phyloP scores from a whole-genome alignment of 176 grass and related monocot genomes.

The Coix lacrymajobi region DNA sequence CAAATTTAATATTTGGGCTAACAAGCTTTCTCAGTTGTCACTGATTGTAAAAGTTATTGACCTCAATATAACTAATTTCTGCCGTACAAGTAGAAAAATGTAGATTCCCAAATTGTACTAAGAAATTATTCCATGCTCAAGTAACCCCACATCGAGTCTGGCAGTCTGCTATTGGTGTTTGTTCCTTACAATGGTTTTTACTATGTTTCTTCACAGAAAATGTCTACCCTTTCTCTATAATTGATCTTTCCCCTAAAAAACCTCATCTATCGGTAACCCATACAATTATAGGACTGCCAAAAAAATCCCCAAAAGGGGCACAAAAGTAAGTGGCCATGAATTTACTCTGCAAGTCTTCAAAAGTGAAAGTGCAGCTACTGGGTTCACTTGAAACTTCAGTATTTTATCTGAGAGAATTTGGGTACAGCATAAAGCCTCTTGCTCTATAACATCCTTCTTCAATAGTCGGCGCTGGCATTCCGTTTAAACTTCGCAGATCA shows the following conservation, averaged over 20 bases:
- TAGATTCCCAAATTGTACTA: neutral
- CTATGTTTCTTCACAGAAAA: neutral
- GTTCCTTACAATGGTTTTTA: neutral
- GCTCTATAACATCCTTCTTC: neutral
- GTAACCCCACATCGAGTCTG: neutral
- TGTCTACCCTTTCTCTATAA: neutral
- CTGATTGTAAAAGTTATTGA: too few species aligned
- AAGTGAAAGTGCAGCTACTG: neutral
- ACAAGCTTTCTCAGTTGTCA: too few species aligned
- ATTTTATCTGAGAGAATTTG: neutral
- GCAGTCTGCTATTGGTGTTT: neutral
- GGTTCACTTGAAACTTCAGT: neutral
- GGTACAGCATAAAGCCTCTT: constrained; percentile 13
- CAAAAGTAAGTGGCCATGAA: neutral
- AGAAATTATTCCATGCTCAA: neutral
- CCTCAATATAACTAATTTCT: too few species aligned
- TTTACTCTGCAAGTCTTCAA: neutral
- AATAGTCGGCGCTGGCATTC: neutral
- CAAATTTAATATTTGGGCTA: too few species aligned
- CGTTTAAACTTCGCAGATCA: constrained; percentile 49
- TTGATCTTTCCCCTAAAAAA: neutral
- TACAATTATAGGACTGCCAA: neutral
- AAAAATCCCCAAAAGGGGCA: neutral
- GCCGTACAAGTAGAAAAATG: neutral
- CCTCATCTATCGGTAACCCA: neutral